Base-by-base conservation (phyloP, 306 rosid species). In the Cyclanthera cordifolia region DNA sequence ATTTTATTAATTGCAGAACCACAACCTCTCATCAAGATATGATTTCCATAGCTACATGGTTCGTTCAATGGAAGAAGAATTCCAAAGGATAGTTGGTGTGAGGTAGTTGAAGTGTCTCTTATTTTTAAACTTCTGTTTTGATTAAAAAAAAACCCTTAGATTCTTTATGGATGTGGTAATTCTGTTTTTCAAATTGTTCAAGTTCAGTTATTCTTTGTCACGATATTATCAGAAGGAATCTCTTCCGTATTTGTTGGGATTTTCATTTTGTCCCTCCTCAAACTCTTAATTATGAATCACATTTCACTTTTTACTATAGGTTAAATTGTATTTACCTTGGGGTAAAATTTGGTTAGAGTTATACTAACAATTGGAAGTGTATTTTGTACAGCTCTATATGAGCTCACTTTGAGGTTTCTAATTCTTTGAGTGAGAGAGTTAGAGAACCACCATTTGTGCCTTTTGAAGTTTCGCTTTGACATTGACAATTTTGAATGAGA, bases 21-120 rank as follows among this genome's bases (percentile, higher is more conserved):
- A 93, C 87, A 75, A 90, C 80, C 90, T 90, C 71, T 47, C 84
- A 34, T 66, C 50, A 28, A 87, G 80, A 59, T 93, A 90, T 75
- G 99, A 93, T 80, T 93, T 93, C 67, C 99, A 93, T 79, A 90
- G 94, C 90, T 93, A 93, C 67, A 93, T 93, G 99, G 80, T 93
- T 77, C 90, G 91, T 34, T 93, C 99, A 4, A 93, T 90, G 99
- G 99, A 93, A 83, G 99, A 93, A 80, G 96, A 93, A 79, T 93
- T 93, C 83, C 96, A 86, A 79, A 87, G 70, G 82, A 93, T 93
- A 64, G 96, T 93, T 79, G 99, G 99, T 75, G 99, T 93, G 82
- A 93, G 99, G 99, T 71, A 73, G 14, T 45, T 47, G 70, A 65
- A 65, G 52, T 45, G 70, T 39, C 52, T 23, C 13, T 65, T 13